Evolutionary conservation across 1,284 basidiomycete species (phyloP).

Genomic region (Wallemia mellicola): DNA sequence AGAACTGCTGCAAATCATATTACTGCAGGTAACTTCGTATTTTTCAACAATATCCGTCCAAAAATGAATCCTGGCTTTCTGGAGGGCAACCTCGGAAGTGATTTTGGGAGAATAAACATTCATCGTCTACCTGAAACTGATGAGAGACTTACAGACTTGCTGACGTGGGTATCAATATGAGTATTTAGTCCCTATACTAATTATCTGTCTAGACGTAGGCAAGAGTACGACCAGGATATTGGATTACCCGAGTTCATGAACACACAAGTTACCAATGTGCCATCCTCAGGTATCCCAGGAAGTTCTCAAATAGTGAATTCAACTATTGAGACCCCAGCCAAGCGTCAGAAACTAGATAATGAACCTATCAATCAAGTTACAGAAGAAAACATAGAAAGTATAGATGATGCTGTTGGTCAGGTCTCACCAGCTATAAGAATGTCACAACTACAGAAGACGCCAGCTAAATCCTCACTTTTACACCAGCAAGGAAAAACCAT

Average conservation of each 20-base stretch:
- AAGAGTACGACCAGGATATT: not conserved
- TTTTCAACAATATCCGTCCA: not conserved
- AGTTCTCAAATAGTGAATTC: not conserved
- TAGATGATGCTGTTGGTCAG: no score
- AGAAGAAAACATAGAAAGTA: no score
- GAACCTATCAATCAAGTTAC: no score
- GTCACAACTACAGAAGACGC: not conserved
- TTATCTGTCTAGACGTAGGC: not conserved
- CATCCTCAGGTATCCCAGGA: not conserved
- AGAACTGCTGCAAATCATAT: not conserved
- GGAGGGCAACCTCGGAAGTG: not conserved
- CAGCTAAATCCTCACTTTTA: not conserved
- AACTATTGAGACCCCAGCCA: not conserved
- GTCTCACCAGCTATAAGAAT: no score
- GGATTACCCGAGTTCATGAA: not conserved
- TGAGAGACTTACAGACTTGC: not conserved
- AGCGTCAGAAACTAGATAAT: not conserved
- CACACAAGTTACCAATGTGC: not conserved
- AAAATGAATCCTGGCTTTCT: not conserved
- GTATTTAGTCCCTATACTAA: not conserved
- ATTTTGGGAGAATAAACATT: not conserved
- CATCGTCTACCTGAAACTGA: not conserved
- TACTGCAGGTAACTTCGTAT: not conserved
- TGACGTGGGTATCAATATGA: not conserved
- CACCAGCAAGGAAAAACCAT: not conserved